Conservation (phyloP, 176 grass and related monocot genomes). For the Avena eriantha region DNA sequence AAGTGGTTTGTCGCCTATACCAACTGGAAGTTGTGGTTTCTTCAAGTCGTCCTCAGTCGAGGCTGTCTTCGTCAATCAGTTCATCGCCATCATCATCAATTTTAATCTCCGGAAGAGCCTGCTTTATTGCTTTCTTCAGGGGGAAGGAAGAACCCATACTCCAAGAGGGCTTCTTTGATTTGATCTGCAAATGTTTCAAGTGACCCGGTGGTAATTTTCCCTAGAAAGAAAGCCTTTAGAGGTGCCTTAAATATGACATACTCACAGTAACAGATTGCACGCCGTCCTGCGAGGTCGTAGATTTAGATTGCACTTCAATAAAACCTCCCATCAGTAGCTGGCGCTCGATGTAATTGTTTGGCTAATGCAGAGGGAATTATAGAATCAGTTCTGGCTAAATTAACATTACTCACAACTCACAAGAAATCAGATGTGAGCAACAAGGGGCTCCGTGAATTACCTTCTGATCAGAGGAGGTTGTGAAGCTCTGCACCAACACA, state of each 20-base stretch:
- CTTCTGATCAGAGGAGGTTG: constrained; percentile 44
- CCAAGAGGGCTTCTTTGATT: constrained; percentile 86
- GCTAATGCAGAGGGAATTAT: constrained; percentile 29
- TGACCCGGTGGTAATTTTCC: no score
- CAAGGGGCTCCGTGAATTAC: constrained; percentile 13
- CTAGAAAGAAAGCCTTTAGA: background rate
- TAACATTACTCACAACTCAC: background rate
- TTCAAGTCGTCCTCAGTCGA: constrained; percentile 86
- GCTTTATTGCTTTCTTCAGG: constrained; percentile 59
- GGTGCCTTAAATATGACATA: background rate
- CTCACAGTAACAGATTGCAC: constrained; percentile 54
- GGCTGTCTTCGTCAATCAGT: constrained; percentile 85
- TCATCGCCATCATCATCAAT: constrained; percentile 55
- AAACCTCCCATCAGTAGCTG: constrained; percentile 60
- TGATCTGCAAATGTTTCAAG: constrained; percentile 52
- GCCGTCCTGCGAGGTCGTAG: background rate
- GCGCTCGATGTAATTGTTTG: constrained; percentile 41
- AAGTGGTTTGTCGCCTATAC: constrained; percentile 41
- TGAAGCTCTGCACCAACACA: constrained; percentile 38
- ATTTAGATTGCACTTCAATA: constrained; percentile 43
- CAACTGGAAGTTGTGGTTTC: constrained; percentile 83
- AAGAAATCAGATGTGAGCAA: background rate
- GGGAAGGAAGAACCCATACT: constrained; percentile 80
- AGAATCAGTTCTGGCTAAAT: background rate
- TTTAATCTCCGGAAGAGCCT: constrained; percentile 74